A percentile compares a stretch with the other conserved stretches of the same genome.
These are phyloP conservation scores for Teunomyces kruisii DNA, from an alignment of 805 yeast genomes.

Conservation along the genomic window DNA sequence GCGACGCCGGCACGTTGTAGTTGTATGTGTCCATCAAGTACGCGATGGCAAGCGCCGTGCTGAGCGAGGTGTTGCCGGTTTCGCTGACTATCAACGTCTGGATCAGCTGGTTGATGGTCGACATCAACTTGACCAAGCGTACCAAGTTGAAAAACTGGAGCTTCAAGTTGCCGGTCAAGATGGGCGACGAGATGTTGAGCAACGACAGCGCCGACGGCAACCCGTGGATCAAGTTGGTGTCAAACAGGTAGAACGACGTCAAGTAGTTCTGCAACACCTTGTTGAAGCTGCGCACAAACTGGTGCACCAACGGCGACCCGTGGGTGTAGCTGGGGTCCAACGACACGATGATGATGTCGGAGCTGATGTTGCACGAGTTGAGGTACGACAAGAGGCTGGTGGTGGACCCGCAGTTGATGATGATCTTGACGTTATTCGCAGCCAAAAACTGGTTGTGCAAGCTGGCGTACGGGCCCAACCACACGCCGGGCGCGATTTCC, in stretches of 20 bases:
- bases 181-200: slow-evolving; percentile 30
- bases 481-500: slow-evolving; percentile 27
- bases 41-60: slow-evolving; percentile 35
- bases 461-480: slow-evolving; percentile 24
- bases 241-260: slow-evolving; percentile 33
- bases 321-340: slow-evolving; percentile 36
- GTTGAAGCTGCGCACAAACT: slow-evolving; percentile 29
- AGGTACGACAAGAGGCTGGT: slow-evolving; percentile 27
- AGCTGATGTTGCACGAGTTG: slow-evolving; percentile 9
- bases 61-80: slow-evolving; percentile 22
- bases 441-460: slow-evolving; percentile 8
- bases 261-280: slow-evolving; percentile 38
- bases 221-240: slow-evolving; percentile 29
- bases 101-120: slow-evolving; percentile 28
- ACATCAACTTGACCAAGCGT: slow-evolving; percentile 35
- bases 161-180: slow-evolving; percentile 37
- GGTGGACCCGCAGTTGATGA: slow-evolving; percentile 40
- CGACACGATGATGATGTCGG: slow-evolving; percentile 37
- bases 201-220: slow-evolving; percentile 24
- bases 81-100: slow-evolving; percentile 36
- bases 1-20: slow-evolving; percentile 32
- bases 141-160: slow-evolving; percentile 36
- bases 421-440: slow-evolving; percentile 30
- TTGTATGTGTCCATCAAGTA: slow-evolving; percentile 42
- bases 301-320: slow-evolving; percentile 18